Evolutionary conservation across 1,139 yeast genomes (phyloP).

Genomic region (Scheffersomyces segobiensis): DNA sequence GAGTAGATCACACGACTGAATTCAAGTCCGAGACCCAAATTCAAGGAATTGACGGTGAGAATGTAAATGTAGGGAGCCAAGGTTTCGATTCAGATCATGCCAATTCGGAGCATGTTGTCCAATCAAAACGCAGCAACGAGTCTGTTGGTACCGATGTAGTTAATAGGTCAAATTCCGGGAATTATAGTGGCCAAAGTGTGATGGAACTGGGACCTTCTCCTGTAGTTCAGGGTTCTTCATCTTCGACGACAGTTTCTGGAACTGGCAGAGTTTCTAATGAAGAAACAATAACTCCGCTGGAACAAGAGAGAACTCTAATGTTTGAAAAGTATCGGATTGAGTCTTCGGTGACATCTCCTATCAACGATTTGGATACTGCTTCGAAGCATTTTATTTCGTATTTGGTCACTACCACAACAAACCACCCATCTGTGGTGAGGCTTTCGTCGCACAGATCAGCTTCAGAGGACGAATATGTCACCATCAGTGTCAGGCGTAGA

Average conservation of each 20-base stretch:
- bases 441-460: slow-evolving; percentile 16
- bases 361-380: slow-evolving; percentile 72
- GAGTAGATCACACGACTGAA: background rate
- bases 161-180: background rate
- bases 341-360: slow-evolving; percentile 67
- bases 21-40: background rate
- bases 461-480: slow-evolving; percentile 23
- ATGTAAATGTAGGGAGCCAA: background rate
- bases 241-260: background rate
- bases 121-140: background rate
- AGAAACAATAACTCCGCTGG: slow-evolving; percentile 1
- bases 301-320: background rate
- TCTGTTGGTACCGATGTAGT: background rate
- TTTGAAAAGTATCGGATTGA: slow-evolving; percentile 30
- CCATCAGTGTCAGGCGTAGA: slow-evolving; percentile 67
- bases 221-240: background rate
- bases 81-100: background rate
- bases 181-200: background rate
- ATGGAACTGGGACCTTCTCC: background rate
- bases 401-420: slow-evolving; percentile 64
- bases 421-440: slow-evolving; percentile 44
- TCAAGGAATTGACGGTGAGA: background rate
- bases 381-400: slow-evolving; percentile 83
- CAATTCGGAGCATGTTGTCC: background rate
- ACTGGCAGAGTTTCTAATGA: background rate